phyloP scores from a whole-genome alignment of 164 flowering plant genomes.

The Nymphaea colorata region DNA sequence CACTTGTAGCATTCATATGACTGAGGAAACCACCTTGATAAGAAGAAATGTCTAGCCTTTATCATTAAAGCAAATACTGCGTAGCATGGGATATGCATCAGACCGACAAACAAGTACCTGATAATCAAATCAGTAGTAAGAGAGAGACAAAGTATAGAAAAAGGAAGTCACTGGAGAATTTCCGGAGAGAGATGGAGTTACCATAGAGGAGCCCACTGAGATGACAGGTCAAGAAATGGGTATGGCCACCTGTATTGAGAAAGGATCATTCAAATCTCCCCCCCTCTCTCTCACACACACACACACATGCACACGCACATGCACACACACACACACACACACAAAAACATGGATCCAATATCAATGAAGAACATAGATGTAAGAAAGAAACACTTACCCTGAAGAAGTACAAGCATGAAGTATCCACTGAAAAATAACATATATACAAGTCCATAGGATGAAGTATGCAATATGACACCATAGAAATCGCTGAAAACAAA shows the following conservation, averaged over 20 bases:
- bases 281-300: not conserved
- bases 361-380: too few relatives aligned
- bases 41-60: slow-evolving; percentile 37
- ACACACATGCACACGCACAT: not conserved
- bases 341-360: too few relatives aligned
- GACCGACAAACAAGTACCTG: slow-evolving; percentile 71
- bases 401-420: slow-evolving; percentile 57
- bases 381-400: slow-evolving; percentile 29
- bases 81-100: slow-evolving; percentile 82
- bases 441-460: slow-evolving; percentile 58
- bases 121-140: not conserved
- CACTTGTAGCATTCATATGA: slow-evolving; percentile 27
- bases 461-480: slow-evolving; percentile 86
- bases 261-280: not conserved
- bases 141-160: not conserved
- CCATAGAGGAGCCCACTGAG: slow-evolving; percentile 50
- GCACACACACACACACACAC: not conserved
- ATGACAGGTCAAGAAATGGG: slow-evolving; percentile 58
- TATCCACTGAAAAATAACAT: slow-evolving; percentile 74
- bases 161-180: not conserved
- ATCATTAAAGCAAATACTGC: slow-evolving; percentile 44
- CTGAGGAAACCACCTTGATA: slow-evolving; percentile 48
- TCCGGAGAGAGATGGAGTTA: slow-evolving; percentile 6
- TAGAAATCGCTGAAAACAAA: slow-evolving; percentile 55
- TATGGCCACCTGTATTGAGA: slow-evolving; percentile 41